Evolutionary conservation across 2,329 filamentous ascomycete species (phyloP), one percentile per base, ranked within the genome.

Genomic region (Xylariales sp.): DNA sequence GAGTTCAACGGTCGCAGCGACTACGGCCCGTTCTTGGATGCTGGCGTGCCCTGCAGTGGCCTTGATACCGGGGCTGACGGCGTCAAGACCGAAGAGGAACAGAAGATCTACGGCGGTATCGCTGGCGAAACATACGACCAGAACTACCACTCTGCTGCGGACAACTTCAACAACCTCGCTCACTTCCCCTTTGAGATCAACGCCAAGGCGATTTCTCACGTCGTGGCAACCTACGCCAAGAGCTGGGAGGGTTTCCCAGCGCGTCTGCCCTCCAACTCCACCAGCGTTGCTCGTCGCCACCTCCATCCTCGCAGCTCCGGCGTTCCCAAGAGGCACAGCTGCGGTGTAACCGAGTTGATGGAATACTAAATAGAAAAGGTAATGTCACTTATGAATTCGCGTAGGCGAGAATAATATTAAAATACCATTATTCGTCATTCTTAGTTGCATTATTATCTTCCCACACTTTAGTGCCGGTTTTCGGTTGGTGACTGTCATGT

Each of bases 41-140:
- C 70, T 30, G 73, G 70, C 9, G 68, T 75, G 64, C 88, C 90
- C 3, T 85, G 87, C 0, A 90, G 90, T 43, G 90, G 90, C 10
- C 83, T 93, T 65, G 90, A 90, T 73, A 91, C 90, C 6, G 90
- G 90, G 9, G 89, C 89, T 68, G 82, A 85, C 72, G 84, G 80
- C n/a, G 72, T 86, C 76, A 89, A 88, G 82, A 89, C 86, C 0
- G 79, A 80, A 6, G 82, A 84, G 48, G 83, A 89, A 70, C 82
- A 78, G 0, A 77, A 75, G 4, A 74, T 84, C 72, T 89, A 87
- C 67, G 87, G 87, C 16, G 87, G 87, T n/a, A 77, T 82, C 54
- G 84, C 84, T 5, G 85, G 84, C 60, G 79, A 83, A 10, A 77
- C 82, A 36, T 87, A 84, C 70, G 68, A 89, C 72, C 76, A 78